Percentiles rank a stretch among this genome's conserved stretches.
Evolutionary conservation across 305 asterid genomes (phyloP).

Genomic region (Andrographis paniculata): DNA sequence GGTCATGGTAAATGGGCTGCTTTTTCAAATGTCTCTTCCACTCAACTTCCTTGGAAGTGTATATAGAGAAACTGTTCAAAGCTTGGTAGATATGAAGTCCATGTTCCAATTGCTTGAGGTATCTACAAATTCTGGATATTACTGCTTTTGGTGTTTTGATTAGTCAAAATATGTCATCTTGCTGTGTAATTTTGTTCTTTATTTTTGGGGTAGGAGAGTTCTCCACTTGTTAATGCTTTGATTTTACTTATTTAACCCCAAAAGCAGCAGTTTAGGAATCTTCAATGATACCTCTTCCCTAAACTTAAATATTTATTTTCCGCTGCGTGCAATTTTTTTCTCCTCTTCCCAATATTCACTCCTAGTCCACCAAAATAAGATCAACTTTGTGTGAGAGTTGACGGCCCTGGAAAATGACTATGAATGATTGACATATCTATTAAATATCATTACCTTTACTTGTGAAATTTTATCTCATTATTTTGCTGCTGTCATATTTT

Average conservation of each 20-base stretch:
- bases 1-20: slow-evolving; percentile 99
- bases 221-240: background rate
- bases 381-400: too few relatives aligned
- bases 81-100: slow-evolving; percentile 92
- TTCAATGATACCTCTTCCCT: slow-evolving; percentile 4
- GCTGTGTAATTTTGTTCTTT: background rate
- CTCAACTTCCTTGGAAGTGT: slow-evolving; percentile 96
- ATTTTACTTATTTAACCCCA: slow-evolving; percentile 10
- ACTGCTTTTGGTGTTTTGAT: background rate
- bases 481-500: slow-evolving; percentile 4
- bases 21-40: slow-evolving; percentile 95
- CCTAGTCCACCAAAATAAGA: slow-evolving; percentile 1
- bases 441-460: background rate
- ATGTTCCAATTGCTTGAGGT: slow-evolving; percentile 99
- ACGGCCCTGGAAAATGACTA: too few relatives aligned
- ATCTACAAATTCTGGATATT: slow-evolving; percentile 14
- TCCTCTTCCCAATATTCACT: background rate
- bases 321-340: background rate
- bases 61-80: slow-evolving; percentile 86
- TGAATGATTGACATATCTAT: slow-evolving; percentile 1
- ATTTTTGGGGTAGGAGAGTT: background rate
- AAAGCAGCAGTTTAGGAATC: slow-evolving; percentile 3
- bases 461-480: background rate
- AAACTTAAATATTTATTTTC: background rate
- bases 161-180: background rate